Evolutionary conservation across 176 grass and related monocot species (phyloP).

Genomic region (Oryza australiensis): DNA sequence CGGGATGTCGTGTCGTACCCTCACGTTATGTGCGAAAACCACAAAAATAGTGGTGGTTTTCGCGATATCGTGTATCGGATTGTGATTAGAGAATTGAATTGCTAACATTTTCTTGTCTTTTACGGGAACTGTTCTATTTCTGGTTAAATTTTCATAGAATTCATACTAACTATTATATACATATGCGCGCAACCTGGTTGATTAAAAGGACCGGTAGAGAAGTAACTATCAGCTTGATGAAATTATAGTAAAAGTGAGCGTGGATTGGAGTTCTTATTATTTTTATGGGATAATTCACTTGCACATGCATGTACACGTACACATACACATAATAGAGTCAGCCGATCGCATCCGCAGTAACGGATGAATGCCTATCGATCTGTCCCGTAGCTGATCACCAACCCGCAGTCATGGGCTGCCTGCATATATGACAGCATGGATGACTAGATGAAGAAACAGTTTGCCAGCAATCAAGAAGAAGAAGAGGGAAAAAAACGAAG

Average conservation of each 20-base stretch:
- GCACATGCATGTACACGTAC: neutral
- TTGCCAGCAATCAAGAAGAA: neutral
- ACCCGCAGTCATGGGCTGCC: constrained; percentile 1
- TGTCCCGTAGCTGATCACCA: neutral
- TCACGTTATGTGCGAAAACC: no score
- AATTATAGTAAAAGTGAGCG: neutral
- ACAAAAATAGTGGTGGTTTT: no score
- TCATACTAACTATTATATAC: no score
- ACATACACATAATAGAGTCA: neutral
- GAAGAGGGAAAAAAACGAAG: neutral
- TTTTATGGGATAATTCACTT: neutral
- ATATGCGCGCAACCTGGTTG: no score
- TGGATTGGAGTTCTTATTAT: neutral
- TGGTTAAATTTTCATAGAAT: no score
- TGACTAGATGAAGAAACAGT: constrained; percentile 2
- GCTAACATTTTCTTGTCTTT: no score
- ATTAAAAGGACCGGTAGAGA: no score
- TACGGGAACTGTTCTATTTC: no score
- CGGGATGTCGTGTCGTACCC: no score
- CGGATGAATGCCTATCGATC: neutral
- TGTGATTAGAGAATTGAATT: no score
- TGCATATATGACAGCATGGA: neutral
- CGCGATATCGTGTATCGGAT: no score
- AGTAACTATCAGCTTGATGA: no score
- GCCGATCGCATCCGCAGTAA: neutral